A percentile compares a stretch with the other conserved stretches of the same genome.
Evolutionary conservation across 2,329 filamentous ascomycete species (phyloP).

Genomic region (Trichoderma oligosporum): DNA sequence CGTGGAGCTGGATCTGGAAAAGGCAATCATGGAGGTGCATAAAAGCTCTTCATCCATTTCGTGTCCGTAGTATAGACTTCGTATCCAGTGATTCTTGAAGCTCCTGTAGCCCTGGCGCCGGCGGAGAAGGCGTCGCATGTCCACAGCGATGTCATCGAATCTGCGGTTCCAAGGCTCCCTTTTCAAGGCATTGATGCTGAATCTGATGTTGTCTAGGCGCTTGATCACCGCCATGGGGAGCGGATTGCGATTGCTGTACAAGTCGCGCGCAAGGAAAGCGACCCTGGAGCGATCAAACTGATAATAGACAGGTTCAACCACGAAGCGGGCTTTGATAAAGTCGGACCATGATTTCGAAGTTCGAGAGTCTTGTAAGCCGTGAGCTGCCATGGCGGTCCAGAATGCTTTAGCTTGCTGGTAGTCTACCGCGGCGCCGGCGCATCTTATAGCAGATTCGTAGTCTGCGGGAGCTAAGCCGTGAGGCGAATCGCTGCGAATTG

Average conservation of each 20-base stretch:
- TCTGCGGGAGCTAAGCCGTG: constrained; percentile 37
- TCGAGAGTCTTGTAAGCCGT: constrained; percentile 30
- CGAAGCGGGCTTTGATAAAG: constrained; percentile 46
- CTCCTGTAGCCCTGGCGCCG: constrained; percentile 27
- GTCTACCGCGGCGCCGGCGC: constrained; percentile 45
- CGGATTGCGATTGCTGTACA: constrained; percentile 28
- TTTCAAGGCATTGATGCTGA: constrained; percentile 29
- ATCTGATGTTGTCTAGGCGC: constrained; percentile 31
- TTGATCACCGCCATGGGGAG: constrained; percentile 23
- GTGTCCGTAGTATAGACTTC: constrained; percentile 26
- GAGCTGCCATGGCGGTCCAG: constrained; percentile 33
- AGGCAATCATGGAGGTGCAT: constrained; percentile 41
- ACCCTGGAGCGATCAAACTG: constrained; percentile 43
- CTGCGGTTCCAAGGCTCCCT: constrained; percentile 32
- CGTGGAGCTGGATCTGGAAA: constrained; percentile 38
- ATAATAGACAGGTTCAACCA: constrained; percentile 45
- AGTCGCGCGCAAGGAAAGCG: constrained; percentile 39
- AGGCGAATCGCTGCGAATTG: constrained; percentile 30
- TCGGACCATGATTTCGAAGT: constrained; percentile 40
- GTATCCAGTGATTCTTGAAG: constrained; percentile 31
- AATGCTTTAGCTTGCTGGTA: constrained; percentile 32
- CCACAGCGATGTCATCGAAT: constrained; percentile 24
- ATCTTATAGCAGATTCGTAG: constrained; percentile 44
- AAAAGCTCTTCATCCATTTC: constrained; percentile 38
- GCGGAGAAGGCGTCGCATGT: constrained; percentile 29